Evolutionary conservation across 306 rosid genomes (phyloP).

Genomic region (Dalbergia oliveri): DNA sequence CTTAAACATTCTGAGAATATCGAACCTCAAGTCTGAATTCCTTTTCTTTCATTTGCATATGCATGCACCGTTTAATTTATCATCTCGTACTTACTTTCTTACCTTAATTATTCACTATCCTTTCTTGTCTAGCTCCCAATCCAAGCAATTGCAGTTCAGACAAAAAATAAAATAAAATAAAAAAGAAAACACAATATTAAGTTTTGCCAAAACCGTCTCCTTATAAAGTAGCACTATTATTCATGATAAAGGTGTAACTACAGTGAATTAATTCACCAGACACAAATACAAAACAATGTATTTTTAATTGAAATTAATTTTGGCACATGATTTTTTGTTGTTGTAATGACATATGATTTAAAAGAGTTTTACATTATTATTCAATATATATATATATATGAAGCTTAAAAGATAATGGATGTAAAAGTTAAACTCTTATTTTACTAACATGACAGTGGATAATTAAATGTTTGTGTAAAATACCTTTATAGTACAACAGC

Average conservation of each 20-base stretch:
- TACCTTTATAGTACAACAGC: too few species aligned
- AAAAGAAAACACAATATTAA: not conserved
- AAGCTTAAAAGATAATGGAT: too few species aligned
- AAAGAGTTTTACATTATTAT: too few species aligned
- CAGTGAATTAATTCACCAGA: not conserved
- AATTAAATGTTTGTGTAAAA: too few species aligned
- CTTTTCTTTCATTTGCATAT: not conserved
- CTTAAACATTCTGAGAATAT: not conserved
- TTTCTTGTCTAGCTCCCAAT: not conserved
- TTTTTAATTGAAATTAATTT: too few species aligned
- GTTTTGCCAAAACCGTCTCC: not conserved
- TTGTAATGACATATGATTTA: too few species aligned
- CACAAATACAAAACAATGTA: not conserved
- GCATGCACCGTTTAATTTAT: not conserved
- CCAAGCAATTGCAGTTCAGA: not conserved
- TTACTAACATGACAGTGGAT: too few species aligned
- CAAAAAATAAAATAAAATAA: not conserved
- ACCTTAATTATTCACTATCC: not conserved
- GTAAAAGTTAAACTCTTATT: too few species aligned
- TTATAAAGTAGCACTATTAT: not conserved
- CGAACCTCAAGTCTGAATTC: too few species aligned
- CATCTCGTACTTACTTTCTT: not conserved
- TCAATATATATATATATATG: too few species aligned
- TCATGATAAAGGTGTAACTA: not conserved
- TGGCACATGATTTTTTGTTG: too few species aligned